Base-by-base conservation (phyloP, 2,329 filamentous ascomycete genomes). In the Paecilomyces formosus region DNA sequence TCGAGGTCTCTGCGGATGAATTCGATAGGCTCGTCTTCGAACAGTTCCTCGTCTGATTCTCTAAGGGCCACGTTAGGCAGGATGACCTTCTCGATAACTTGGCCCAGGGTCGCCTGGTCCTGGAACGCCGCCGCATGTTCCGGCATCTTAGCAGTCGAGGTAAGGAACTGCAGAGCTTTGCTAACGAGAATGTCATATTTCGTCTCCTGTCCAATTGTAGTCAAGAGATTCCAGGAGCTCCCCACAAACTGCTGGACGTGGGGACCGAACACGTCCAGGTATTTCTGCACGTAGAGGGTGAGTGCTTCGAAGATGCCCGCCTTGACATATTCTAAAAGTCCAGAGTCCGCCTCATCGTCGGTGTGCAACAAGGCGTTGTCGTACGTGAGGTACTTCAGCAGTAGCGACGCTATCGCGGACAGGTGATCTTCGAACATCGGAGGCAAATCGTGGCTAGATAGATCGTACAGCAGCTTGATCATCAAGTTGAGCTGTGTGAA, bases 11-110 rank as follows among this genome's bases (percentile, higher is more conserved):
- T 85, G 62, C 94, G 85, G 69, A 99, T 99, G 71, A 96, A 99
- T 74, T 99, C 94, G 64, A 99, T 99, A 0, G 94, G 94, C 78
- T 99, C 95, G 71, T 99, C 95, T 72, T 99, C 94, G 66, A 99
- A 97, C 64, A 96, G 83, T 73, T 99, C 94, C 57, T 96, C 84
- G 64, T 99, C 95, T 0, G 92, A 94, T 68, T 97, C 94, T 64
- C 95, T 86, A 60, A 99, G 79, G 15, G 89, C 88, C 59, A 99
- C 85, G 68, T 99, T 99, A 9, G 94, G 93, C 63, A 99, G 78
- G 58, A 99, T 90, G 59, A 97, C 94, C 77, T 96, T 96, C 73
- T 97, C 92, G 9, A 97, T 90, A 56, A 99, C 90, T 72, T 96
- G 89, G 18, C 86, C 86, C 35, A 97, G 79, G 2, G 90, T 88